phyloP scores from a whole-genome alignment of 441 rosid genomes.

The Adansonia gregorii region DNA sequence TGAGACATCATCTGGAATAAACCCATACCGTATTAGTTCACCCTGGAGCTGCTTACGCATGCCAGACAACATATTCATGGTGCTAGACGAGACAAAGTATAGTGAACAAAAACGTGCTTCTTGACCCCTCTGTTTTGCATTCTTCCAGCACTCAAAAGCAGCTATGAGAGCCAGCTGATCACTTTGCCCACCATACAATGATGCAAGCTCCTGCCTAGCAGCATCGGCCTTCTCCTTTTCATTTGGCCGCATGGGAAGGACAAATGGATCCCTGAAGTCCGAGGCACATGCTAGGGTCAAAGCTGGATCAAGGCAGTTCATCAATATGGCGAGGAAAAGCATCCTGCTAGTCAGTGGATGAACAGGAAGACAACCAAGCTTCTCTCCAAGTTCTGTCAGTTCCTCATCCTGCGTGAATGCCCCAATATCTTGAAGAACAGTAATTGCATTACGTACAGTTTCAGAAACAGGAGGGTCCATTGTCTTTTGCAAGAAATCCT shows the following conservation, averaged over 20 bases:
- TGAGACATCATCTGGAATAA: slow-evolving; percentile 65
- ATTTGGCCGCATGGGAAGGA: slow-evolving; percentile 71
- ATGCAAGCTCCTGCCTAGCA: slow-evolving; percentile 82
- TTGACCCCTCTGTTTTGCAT: slow-evolving; percentile 65
- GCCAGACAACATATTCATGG: slow-evolving; percentile 78
- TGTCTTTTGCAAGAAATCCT: slow-evolving; percentile 71
- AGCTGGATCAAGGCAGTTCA: slow-evolving; percentile 97
- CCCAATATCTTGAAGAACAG: slow-evolving; percentile 84
- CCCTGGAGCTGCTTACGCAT: slow-evolving; percentile 87
- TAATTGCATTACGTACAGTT: slow-evolving; percentile 70
- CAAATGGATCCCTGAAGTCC: slow-evolving; percentile 87
- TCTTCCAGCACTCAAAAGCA: slow-evolving; percentile 91
- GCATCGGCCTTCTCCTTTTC: slow-evolving; percentile 77
- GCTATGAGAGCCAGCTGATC: slow-evolving; percentile 93
- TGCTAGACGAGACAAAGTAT: slow-evolving; percentile 71
- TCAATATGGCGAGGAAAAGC: slow-evolving; percentile 89
- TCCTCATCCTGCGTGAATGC: slow-evolving; percentile 79
- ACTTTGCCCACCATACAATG: slow-evolving; percentile 80
- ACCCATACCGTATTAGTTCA: slow-evolving; percentile 68
- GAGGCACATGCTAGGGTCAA: slow-evolving; percentile 93
- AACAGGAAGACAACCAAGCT: slow-evolving; percentile 82
- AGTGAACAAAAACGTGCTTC: slow-evolving; percentile 71
- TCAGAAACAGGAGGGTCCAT: slow-evolving; percentile 93
- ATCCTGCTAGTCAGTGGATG: slow-evolving; percentile 94
- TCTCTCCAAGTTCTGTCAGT: slow-evolving; percentile 91